Conservation (phyloP, 768 basidiomycete species). For the Infundibulicybe gibba region DNA sequence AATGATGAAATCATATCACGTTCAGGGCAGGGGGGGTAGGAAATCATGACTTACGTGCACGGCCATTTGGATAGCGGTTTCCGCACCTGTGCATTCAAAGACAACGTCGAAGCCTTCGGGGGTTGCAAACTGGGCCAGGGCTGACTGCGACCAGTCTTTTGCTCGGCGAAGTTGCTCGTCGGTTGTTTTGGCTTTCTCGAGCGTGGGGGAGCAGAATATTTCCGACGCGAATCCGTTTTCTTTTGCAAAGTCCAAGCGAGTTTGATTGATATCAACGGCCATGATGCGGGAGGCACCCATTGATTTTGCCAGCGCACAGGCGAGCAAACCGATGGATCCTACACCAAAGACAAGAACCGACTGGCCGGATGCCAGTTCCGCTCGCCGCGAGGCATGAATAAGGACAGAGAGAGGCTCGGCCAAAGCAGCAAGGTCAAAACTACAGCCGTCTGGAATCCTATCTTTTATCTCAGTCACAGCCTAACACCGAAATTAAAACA, state of each 20-base stretch:
- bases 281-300: slow-evolving; percentile 70
- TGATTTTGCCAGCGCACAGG: slow-evolving; percentile 73
- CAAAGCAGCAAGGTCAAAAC: slow-evolving; percentile 80
- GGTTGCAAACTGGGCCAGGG: slow-evolving; percentile 52
- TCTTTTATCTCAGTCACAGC: slow-evolving; percentile 1
- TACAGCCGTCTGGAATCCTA: slow-evolving; percentile 72
- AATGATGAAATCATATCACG: slow-evolving; percentile 4
- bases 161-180: slow-evolving; percentile 58
- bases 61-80: slow-evolving; percentile 88
- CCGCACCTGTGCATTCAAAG: slow-evolving; percentile 94
- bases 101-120: slow-evolving; percentile 88
- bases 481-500: slow-evolving; percentile 4
- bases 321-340: slow-evolving; percentile 91
- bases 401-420: slow-evolving; percentile 95
- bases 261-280: slow-evolving; percentile 82
- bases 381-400: slow-evolving; percentile 56
- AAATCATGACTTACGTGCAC: slow-evolving; percentile 82
- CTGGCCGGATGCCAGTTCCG: slow-evolving; percentile 45
- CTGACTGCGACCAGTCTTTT: slow-evolving; percentile 50
- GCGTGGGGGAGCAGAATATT: slow-evolving; percentile 58
- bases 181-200: slow-evolving; percentile 44
- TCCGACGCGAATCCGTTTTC: slow-evolving; percentile 72
- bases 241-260: slow-evolving; percentile 76
- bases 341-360: slow-evolving; percentile 87
- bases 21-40: slow-evolving; percentile 3